These are phyloP conservation scores for Epicoccum nigrum DNA, from an alignment of 2,329 filamentous ascomycete species.

Conservation along the genomic window DNA sequence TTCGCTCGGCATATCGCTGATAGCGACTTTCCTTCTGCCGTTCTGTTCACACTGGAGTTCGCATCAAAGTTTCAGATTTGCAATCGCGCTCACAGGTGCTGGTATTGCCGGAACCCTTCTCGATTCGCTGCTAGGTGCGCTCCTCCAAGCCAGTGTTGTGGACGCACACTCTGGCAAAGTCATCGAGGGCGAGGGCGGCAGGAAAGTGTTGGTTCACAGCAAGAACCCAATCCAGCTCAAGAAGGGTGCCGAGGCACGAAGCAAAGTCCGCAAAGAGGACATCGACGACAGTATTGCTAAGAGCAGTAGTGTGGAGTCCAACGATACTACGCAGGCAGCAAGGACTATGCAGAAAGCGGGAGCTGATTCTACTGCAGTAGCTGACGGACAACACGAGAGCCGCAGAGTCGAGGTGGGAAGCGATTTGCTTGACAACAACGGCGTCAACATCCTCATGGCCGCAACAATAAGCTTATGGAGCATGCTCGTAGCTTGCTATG, in stretches of 20 bases:
- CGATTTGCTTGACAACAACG: constrained; percentile 90
- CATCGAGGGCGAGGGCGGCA: constrained; percentile 82
- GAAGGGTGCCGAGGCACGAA: constrained; percentile 41
- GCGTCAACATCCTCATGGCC: constrained; percentile 93
- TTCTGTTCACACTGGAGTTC: constrained; percentile 60
- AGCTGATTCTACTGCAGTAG: constrained; percentile 30
- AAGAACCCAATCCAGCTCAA: constrained; percentile 38
- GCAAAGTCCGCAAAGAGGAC: constrained; percentile 50
- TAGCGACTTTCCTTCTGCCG: constrained; percentile 71
- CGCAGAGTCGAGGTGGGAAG: constrained; percentile 66
- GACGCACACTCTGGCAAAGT: constrained; percentile 86
- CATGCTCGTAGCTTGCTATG: constrained; percentile 61
- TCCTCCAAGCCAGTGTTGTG: constrained; percentile 84
- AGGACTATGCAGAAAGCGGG: constrained; percentile 44
- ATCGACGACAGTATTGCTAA: constrained; percentile 47
- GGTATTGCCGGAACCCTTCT: constrained; percentile 81
- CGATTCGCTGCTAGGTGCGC: constrained; percentile 84
- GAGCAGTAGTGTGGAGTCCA: constrained; percentile 33
- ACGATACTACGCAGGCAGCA: constrained; percentile 28
- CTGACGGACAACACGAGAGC: constrained; percentile 51
- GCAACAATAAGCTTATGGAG: constrained; percentile 77
- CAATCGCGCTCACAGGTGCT: constrained; percentile 67
- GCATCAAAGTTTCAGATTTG: constrained; percentile 46
- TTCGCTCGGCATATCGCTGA: constrained; percentile 71
- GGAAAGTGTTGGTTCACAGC: constrained; percentile 56